These are phyloP conservation scores for Colletotrichum horii DNA, from an alignment of 2,329 filamentous ascomycete species.

Conservation along the genomic window DNA sequence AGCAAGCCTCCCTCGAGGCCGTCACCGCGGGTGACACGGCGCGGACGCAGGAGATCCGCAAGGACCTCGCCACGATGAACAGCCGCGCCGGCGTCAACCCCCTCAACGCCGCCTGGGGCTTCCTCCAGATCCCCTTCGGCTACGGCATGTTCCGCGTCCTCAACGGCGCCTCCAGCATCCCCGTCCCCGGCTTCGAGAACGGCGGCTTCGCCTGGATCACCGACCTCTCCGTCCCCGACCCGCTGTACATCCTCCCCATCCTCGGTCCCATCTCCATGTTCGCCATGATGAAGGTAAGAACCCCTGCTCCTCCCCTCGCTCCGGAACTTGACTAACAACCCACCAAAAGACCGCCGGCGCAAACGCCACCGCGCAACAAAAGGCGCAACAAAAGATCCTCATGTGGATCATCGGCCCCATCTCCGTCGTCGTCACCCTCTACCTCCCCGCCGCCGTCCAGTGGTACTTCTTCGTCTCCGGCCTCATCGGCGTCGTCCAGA, in stretches of 20 bases:
- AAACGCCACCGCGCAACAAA: conserved; percentile 36
- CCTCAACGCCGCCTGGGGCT: conserved; percentile 39
- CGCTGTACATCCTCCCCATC: conserved; percentile 76
- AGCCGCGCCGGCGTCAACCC: conserved; percentile 40
- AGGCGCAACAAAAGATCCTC: conserved; percentile 45
- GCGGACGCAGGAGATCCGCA: conserved; percentile 47
- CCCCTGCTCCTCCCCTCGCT: conserved; percentile 19
- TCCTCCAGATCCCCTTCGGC: conserved; percentile 67
- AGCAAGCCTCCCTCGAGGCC: conserved; percentile 51
- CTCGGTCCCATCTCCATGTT: conserved; percentile 62
- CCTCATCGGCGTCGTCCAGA: conserved; percentile 35
- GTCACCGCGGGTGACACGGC: conserved; percentile 56
- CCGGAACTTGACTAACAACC: conserved; percentile 19
- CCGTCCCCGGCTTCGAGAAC: conserved; percentile 77
- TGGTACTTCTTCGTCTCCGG: conserved; percentile 51
- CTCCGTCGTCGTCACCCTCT: conserved; percentile 49
- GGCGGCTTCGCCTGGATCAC: conserved; percentile 80
- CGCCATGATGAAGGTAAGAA: conserved; percentile 55
- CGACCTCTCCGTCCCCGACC: conserved; percentile 79
- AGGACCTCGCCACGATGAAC: conserved; percentile 41
- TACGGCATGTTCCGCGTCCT: conserved; percentile 83
- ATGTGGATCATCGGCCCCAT: conserved; percentile 47
- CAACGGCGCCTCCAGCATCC: conserved; percentile 75
- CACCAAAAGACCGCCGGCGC: background rate
- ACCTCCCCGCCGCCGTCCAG: conserved; percentile 53